Evolutionary conservation across 805 yeast genomes (phyloP).

Genomic region (Starmerella sp.): DNA sequence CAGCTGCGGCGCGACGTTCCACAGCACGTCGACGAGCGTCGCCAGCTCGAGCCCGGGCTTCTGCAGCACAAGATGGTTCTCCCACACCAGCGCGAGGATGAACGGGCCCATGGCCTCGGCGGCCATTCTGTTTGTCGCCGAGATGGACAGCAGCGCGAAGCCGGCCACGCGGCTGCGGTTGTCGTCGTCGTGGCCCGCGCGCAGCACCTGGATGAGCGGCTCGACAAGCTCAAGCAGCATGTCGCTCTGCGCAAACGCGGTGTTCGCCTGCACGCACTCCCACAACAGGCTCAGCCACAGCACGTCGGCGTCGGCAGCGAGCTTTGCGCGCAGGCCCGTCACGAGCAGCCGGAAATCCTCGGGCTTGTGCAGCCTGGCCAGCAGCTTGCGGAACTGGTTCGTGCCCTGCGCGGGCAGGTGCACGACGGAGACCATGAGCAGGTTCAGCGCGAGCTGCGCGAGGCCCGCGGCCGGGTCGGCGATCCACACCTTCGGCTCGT

Average conservation of each 20-base stretch:
- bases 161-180: constrained; percentile 9
- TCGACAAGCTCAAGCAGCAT: constrained; percentile 34
- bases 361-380: constrained; percentile 28
- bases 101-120: constrained; percentile 11
- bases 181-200: background rate
- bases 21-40: constrained; percentile 17
- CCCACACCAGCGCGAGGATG: background rate
- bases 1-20: constrained; percentile 19
- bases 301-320: constrained; percentile 33
- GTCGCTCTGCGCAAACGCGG: constrained; percentile 28
- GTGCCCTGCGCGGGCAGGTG: constrained; percentile 43
- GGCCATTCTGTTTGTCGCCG: constrained; percentile 6
- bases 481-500: constrained; percentile 20
- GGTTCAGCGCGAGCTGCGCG: constrained; percentile 48
- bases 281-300: constrained; percentile 49
- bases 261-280: constrained; percentile 69
- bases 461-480: constrained; percentile 28
- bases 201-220: constrained; percentile 10
- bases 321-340: constrained; percentile 5
- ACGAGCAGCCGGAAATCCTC: constrained; percentile 27
- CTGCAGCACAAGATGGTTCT: constrained; percentile 6
- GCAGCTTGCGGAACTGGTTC: constrained; percentile 28
- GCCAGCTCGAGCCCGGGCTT: constrained; percentile 10
- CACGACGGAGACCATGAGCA: constrained; percentile 48
- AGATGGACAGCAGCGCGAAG: constrained; percentile 12